These are phyloP conservation scores for Balansia obtecta DNA, from an alignment of 2,329 filamentous ascomycete species.

Conservation along the genomic window DNA sequence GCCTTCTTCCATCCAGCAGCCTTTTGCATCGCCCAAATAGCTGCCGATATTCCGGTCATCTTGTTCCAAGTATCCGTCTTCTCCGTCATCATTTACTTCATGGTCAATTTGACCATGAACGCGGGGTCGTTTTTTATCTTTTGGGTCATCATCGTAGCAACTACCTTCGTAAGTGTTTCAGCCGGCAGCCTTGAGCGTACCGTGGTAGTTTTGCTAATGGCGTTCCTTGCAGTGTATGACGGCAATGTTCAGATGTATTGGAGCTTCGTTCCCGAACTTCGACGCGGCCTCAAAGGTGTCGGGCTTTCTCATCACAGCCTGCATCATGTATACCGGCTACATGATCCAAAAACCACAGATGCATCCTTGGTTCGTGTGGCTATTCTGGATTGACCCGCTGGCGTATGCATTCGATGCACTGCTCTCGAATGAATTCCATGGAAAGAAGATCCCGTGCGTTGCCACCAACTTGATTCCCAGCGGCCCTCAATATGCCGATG, in stretches of 20 bases:
- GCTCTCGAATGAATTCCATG: slow-evolving; percentile 59
- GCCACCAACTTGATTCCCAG: slow-evolving; percentile 36
- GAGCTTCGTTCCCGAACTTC: slow-evolving; percentile 42
- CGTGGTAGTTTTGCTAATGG: background rate
- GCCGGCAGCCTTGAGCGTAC: too few species aligned
- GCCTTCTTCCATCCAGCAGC: slow-evolving; percentile 45
- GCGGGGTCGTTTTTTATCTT: slow-evolving; percentile 50
- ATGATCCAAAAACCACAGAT: slow-evolving; percentile 49
- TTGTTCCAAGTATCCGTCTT: slow-evolving; percentile 47
- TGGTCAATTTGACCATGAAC: slow-evolving; percentile 40
- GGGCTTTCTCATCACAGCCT: slow-evolving; percentile 34
- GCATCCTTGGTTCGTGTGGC: slow-evolving; percentile 51
- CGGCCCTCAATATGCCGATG: slow-evolving; percentile 33
- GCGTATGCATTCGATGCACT: slow-evolving; percentile 59
- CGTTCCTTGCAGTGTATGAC: slow-evolving; percentile 34
- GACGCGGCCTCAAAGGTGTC: slow-evolving; percentile 47
- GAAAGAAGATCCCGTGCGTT: slow-evolving; percentile 38
- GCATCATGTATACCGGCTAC: slow-evolving; percentile 52
- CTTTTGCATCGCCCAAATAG: slow-evolving; percentile 44
- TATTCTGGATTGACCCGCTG: slow-evolving; percentile 54
- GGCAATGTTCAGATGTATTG: slow-evolving; percentile 42
- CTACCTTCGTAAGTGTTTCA: slow-evolving; percentile 33
- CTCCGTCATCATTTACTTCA: slow-evolving; percentile 48
- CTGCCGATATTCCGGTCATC: slow-evolving; percentile 42
- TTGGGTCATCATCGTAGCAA: slow-evolving; percentile 39